Evolutionary conservation across 768 basidiomycete genomes (phyloP), one percentile per base, ranked within the genome.

Genomic region (Suillus americanus): DNA sequence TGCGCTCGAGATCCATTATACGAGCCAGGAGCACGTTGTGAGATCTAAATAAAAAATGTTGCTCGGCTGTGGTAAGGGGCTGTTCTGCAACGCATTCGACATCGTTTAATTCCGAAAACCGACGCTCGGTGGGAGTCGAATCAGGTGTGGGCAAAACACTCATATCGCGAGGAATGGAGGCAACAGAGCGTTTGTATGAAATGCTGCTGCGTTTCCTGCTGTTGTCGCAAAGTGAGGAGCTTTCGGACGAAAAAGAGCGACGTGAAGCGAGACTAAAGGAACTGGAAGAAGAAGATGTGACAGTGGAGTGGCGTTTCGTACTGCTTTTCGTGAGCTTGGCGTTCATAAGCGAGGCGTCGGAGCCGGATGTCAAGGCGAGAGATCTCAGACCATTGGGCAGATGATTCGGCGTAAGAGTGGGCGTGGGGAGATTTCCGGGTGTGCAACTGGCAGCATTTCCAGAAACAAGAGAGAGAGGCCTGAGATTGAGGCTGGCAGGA

Each of bases 31-130:
- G 87, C 61, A 92, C 85, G 65, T 90, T 87, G 80, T 95, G 92
- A 65, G 89, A 91, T 73, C 90, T 90, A 78, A 88, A 86, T 75
- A 92, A 83, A 86, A 94, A 94, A 82, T 92, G 87, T 70, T 92
- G 91, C 75, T 94, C 91, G 73, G 86, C 87, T 64, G 80, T 79
- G 68, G 89, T 88, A 67, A 92, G 85, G 62, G 89, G 85, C 66
- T 84, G 78, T 35, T 79, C 72, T 53, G 63, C 56, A 38, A 63
- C 55, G 8, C 63, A 48, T 30, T 66, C 68, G 35, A 68, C 65
- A 38, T 74, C 72, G 28, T 64, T 73, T 33, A 68, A 40, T 67
- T 75, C 28, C 75, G 84, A 73, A 35, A 78, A 81, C 23, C 78
- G 79, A 51, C 73, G 78, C 13, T 85, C 82, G 16, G 83, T 87